A percentile compares a stretch with the other conserved stretches of the same genome.
These are phyloP conservation scores for Ustanciosporium gigantosporum DNA, from an alignment of 1,284 basidiomycete species.

Conservation along the genomic window DNA sequence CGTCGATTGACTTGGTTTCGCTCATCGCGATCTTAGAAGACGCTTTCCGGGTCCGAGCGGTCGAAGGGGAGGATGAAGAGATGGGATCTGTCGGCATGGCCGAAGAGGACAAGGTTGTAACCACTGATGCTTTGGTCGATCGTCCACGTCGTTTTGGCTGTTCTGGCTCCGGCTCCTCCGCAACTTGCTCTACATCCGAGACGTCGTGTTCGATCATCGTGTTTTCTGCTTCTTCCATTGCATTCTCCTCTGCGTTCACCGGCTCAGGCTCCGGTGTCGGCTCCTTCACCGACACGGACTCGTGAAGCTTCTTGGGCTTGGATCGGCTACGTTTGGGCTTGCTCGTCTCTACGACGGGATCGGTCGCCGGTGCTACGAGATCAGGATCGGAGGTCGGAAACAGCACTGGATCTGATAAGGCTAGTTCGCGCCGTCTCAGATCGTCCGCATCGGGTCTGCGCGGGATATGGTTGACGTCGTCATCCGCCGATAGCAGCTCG, in stretches of 20 bases:
- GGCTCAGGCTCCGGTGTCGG: constrained; percentile 6
- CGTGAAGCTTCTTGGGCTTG: constrained; percentile 24
- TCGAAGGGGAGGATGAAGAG: neutral
- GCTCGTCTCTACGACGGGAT: constrained; percentile 3
- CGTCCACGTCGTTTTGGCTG: constrained; percentile 1
- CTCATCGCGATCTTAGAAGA: neutral
- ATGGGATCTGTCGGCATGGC: neutral
- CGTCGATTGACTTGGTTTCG: neutral
- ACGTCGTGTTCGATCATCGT: neutral
- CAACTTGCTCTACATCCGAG: neutral
- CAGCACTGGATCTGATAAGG: constrained; percentile 20
- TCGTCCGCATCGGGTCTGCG: constrained; percentile 23
- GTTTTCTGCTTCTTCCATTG: neutral
- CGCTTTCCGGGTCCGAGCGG: neutral
- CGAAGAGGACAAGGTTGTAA: neutral
- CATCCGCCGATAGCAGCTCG: constrained; percentile 17
- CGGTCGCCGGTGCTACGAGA: constrained; percentile 3
- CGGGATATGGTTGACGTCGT: constrained; percentile 21
- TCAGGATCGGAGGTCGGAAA: constrained; percentile 8
- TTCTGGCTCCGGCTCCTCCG: constrained; percentile 5
- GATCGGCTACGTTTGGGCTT: constrained; percentile 29
- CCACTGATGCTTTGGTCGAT: neutral
- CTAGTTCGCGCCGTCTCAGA: constrained; percentile 1
- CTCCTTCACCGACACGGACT: constrained; percentile 2
- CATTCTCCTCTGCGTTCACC: constrained; percentile 1